Conservation (phyloP, 2,329 filamentous ascomycete species). For the Huntiella decipiens region DNA sequence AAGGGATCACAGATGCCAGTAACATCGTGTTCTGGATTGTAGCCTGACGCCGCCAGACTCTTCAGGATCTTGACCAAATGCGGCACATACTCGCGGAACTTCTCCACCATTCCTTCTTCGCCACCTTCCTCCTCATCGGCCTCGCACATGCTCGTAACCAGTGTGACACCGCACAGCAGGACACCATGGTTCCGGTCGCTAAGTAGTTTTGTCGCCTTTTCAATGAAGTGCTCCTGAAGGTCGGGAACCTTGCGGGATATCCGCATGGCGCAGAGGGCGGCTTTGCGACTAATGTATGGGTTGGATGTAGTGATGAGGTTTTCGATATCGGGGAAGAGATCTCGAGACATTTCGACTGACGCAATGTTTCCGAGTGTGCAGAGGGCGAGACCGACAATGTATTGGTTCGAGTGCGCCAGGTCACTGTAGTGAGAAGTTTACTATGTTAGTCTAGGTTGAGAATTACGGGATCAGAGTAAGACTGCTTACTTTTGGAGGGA, state of each 20-base stretch:
- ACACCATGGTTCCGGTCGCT: constrained; percentile 94
- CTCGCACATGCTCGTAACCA: constrained; percentile 84
- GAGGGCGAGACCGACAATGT: constrained; percentile 88
- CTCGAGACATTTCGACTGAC: constrained; percentile 93
- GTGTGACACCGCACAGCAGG: constrained; percentile 72
- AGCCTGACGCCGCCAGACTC: constrained; percentile 80
- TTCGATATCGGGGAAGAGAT: constrained; percentile 92
- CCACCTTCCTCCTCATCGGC: constrained; percentile 82
- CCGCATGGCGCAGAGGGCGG: constrained; percentile 94
- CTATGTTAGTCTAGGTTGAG: constrained; percentile 1
- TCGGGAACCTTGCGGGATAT: constrained; percentile 98
- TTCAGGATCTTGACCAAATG: constrained; percentile 80
- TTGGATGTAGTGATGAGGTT: constrained; percentile 80
- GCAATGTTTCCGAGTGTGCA: constrained; percentile 96
- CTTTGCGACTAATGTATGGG: constrained; percentile 95
- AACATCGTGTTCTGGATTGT: constrained; percentile 94
- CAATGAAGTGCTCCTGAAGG: constrained; percentile 87
- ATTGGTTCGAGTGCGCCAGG: constrained; percentile 91
- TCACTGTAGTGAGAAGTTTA: constrained; percentile 39
- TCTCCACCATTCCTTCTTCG: constrained; percentile 77
- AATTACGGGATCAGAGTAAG: too few species aligned
- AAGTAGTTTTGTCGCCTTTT: constrained; percentile 75
- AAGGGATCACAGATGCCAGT: constrained; percentile 97
- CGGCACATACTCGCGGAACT: constrained; percentile 73
- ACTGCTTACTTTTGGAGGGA: constrained; percentile 74